A percentile compares a stretch with the other conserved stretches of the same genome.
phyloP scores from a whole-genome alignment of 345 rosid genomes.

The Populus davidiana region DNA sequence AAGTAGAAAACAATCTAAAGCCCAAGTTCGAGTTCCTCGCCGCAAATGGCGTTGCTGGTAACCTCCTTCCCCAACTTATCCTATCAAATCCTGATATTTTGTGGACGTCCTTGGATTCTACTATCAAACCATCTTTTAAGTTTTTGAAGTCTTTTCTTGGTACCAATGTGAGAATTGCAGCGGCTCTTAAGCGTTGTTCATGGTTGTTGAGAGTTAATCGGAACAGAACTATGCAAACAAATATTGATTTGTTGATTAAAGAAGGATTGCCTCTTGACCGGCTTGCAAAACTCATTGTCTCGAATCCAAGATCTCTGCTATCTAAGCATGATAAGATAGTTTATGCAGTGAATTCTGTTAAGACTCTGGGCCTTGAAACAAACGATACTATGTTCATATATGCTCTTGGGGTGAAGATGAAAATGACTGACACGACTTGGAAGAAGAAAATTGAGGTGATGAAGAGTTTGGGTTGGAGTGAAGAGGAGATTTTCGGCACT shows the following conservation, averaged over 20 bases:
- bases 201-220: constrained; percentile 13
- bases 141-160: constrained; percentile 7
- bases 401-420: constrained; percentile 16
- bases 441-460: constrained; percentile 24
- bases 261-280: constrained; percentile 14
- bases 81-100: constrained; percentile 14
- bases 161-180: constrained; percentile 1
- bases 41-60: constrained; percentile 15
- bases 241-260: constrained; percentile 15
- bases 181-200: constrained; percentile 13
- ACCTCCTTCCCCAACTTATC: constrained; percentile 14
- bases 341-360: constrained; percentile 8
- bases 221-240: constrained; percentile 10
- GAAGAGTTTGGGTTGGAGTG: constrained; percentile 32
- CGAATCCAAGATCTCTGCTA: constrained; percentile 3
- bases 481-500: constrained; percentile 18
- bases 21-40: constrained; percentile 22
- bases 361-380: constrained; percentile 18
- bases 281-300: neutral
- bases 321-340: constrained; percentile 10
- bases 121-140: constrained; percentile 19
- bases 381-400: constrained; percentile 6
- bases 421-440: constrained; percentile 13
- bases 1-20: constrained; percentile 2
- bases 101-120: constrained; percentile 11